phyloP scores from a whole-genome alignment of 768 basidiomycete species.

The Mycena crocata region DNA sequence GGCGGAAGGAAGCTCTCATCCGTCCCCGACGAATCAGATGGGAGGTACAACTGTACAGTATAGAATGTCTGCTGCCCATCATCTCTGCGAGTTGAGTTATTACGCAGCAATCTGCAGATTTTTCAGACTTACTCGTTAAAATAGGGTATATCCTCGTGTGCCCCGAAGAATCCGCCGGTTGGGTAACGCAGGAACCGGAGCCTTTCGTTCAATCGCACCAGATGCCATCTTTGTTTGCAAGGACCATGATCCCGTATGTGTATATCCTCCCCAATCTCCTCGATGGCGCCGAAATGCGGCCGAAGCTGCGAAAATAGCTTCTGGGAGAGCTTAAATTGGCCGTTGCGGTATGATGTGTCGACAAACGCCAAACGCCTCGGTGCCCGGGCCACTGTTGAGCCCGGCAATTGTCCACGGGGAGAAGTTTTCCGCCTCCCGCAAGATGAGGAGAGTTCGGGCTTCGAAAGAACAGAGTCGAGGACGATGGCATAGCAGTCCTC shows the following conservation, averaged over 20 bases:
- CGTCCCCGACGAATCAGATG: conserved; percentile 24
- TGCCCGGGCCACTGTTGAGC: conserved; percentile 14
- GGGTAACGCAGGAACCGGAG: conserved; percentile 31
- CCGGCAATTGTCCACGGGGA: conserved; percentile 7
- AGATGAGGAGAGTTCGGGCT: not conserved
- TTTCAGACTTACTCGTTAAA: conserved; percentile 11
- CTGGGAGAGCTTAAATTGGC: conserved; percentile 24
- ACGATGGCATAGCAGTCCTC: not conserved
- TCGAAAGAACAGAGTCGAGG: not conserved
- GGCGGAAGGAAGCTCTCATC: conserved; percentile 24
- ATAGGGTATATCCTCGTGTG: conserved; percentile 21
- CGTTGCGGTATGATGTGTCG: conserved; percentile 22
- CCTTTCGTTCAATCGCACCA: conserved; percentile 33
- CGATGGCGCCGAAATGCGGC: conserved; percentile 25
- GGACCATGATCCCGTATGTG: not conserved
- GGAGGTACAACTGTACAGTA: conserved; percentile 32
- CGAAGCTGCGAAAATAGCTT: conserved; percentile 23
- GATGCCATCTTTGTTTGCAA: conserved; percentile 29
- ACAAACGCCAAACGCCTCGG: not conserved
- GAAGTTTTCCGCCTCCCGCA: not conserved
- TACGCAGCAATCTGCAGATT: not conserved
- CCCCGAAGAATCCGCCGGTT: conserved; percentile 20
- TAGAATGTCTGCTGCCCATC: conserved; percentile 27
- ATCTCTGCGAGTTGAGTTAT: not conserved
- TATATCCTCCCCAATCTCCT: conserved; percentile 21